Base-by-base conservation (phyloP, 106 monocot genomes). In the Alisma plantagoaquatica region DNA sequence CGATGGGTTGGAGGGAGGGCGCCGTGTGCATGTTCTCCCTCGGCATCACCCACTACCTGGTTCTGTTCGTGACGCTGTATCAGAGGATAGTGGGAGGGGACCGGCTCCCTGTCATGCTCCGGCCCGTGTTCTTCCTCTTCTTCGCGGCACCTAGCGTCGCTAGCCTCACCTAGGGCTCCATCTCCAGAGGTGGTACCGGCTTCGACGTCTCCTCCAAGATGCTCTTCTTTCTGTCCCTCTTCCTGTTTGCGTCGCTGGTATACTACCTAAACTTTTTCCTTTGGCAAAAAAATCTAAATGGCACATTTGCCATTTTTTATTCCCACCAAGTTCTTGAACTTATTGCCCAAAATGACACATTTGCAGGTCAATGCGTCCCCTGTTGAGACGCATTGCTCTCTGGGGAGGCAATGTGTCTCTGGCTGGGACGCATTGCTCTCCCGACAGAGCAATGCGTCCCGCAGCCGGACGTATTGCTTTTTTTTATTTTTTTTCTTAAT, bases 191-290 rank as follows among this genome's bases (percentile, higher is more conserved):
- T n/a, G n/a, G n/a, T n/a, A n/a, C 41, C 27, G 24, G 42, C 24
- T 77, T 77, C 52, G 72, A 72, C 51, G 54, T 57, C 33, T 57
- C 57, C 23, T 68, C 72, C 67, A 77, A 77, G 67, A 72, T 77
- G 72, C 26, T 77, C 62, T 77, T 77, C 77, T 77, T 77, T 67
- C 67, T 77, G 31, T 77, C 77, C 19, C 77, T 77, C 72, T 77
- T 77, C 67, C 61, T 77, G 23, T 77, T 72, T 23, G 63, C 67
- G 9, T 77, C 72, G 25, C 25, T 77, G 67, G 77, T 77, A 58
- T 49, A 26, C 4, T 23, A n/a, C n/a, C n/a, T n/a, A n/a, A n/a
- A n/a, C n/a, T n/a, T n/a, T n/a, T n/a, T n/a, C n/a, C n/a, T n/a
- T n/a, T n/a, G n/a, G n/a, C n/a, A n/a, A n/a, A n/a, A n/a, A n/a